Evolutionary conservation across 2,329 filamentous ascomycete species (phyloP).

Genomic region (Fusarium annulatum): DNA sequence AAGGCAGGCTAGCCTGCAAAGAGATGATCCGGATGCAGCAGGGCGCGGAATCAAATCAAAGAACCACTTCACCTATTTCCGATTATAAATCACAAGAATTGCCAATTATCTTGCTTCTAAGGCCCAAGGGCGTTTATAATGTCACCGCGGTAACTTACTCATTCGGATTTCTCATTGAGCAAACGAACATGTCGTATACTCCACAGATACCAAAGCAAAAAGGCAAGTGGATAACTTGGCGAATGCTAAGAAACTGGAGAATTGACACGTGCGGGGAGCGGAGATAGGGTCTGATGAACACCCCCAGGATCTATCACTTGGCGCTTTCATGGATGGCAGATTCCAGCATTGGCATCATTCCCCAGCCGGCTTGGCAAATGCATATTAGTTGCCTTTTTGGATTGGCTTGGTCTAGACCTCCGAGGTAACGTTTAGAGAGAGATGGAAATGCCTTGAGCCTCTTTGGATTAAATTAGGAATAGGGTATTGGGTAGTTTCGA

Average conservation of each 20-base stretch:
- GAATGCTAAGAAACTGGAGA: neutral
- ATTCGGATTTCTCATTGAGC: neutral
- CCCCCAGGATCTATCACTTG: neutral
- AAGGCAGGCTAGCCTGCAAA: too few relatives aligned
- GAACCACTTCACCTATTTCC: too few relatives aligned
- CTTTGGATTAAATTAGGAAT: neutral
- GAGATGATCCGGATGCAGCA: too few relatives aligned
- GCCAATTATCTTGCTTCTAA: too few relatives aligned
- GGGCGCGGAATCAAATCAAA: too few relatives aligned
- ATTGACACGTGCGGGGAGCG: neutral
- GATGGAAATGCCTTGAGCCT: neutral
- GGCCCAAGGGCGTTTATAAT: too few relatives aligned
- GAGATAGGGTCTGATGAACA: neutral
- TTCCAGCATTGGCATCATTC: neutral
- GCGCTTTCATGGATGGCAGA: neutral
- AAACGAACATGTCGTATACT: neutral
- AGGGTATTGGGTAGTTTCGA: neutral
- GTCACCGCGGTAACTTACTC: constrained; percentile 7
- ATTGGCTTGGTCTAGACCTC: neutral
- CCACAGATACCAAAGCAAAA: neutral
- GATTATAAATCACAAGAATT: too few relatives aligned
- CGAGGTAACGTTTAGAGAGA: neutral
- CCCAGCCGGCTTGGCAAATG: neutral
- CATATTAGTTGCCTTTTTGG: neutral
- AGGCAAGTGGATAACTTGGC: constrained; percentile 55